Percentiles rank a stretch among this genome's conserved stretches.
Evolutionary conservation across 345 rosid genomes (phyloP).

Genomic region (Melaleuca alternifolia): DNA sequence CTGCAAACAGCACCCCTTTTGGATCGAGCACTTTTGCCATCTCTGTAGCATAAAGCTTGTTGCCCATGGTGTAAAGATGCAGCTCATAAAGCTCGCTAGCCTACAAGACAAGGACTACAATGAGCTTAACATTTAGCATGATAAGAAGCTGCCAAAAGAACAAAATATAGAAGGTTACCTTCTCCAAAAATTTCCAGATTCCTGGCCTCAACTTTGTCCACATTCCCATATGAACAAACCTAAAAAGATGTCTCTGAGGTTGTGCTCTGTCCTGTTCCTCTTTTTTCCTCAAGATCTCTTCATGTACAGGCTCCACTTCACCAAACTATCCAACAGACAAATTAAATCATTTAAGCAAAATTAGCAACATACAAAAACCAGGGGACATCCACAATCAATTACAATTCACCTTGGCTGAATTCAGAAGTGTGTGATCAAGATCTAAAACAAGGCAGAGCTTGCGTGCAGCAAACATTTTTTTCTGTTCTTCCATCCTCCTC

Average conservation of each 20-base stretch:
- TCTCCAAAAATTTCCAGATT: constrained; percentile 92
- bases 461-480: constrained; percentile 74
- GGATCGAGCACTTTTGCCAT: constrained; percentile 99
- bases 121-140: background rate
- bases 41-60: constrained; percentile 97
- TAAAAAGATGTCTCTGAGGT: constrained; percentile 71
- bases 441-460: constrained; percentile 97
- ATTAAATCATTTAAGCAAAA: background rate
- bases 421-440: constrained; percentile 96
- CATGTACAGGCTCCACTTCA: constrained; percentile 83
- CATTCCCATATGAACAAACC: constrained; percentile 95
- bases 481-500: constrained; percentile 91
- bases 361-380: background rate
- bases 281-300: constrained; percentile 77
- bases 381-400: background rate
- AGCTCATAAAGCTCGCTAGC: constrained; percentile 86
- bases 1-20: constrained; percentile 70
- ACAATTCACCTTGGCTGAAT: constrained; percentile 78
- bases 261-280: constrained; percentile 96
- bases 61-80: constrained; percentile 99
- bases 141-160: background rate
- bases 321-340: constrained; percentile 34
- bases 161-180: constrained; percentile 19
- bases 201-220: constrained; percentile 99
- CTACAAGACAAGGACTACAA: constrained; percentile 24